Evolutionary conservation across 108 stramenopile genomes (phyloP), one percentile per base, ranked within the genome.

Genomic region (Discostella stelligeroides): DNA sequence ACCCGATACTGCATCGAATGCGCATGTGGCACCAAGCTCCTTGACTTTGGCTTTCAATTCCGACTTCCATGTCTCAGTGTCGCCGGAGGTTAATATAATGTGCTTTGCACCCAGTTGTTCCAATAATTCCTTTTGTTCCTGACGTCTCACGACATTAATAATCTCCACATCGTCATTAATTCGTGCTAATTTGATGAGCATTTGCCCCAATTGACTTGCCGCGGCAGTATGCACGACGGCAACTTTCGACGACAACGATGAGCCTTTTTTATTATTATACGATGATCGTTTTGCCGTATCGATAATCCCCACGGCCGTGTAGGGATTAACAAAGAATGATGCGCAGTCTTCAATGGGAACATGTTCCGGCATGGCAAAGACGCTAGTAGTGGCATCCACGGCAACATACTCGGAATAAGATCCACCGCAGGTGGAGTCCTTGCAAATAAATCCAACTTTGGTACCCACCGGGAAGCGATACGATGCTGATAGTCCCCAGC

Each of bases 1-100:
- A n/a, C 85, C 85, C 13, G 72, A 66, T 4, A 86, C 75, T 5
- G 85, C 83, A 73, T 88, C 87, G 63, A 88, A 88, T 17, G 87
- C 87, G 41, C 69, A 66, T 5, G 81, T 84, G 8, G 73, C 78
- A 3, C 66, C 76, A 18, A 83, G 61, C 49, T 88, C 82, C 27
- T 75, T 56, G n/a, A 88, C 58, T 46, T 76, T 77, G 63, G 45
- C 58, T 38, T 67, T 61, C 3, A 87, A 70, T 40, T 76, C 69
- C 7, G 58, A 63, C 79, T 82, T 75, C 79, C 81, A 84, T 15
- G 29, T 25, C 2, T 73, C 74, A 14, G 59, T 76, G 9, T 48
- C 69, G 8, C 50, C 57, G 0, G 49, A 40, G 41, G 28, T 2
- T 23, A 8, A 17, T 56, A 84, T 72, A 60, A 84, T 64, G 43